Conservation (phyloP, 2,329 filamentous ascomycete genomes). For the Xylaria sp. region DNA sequence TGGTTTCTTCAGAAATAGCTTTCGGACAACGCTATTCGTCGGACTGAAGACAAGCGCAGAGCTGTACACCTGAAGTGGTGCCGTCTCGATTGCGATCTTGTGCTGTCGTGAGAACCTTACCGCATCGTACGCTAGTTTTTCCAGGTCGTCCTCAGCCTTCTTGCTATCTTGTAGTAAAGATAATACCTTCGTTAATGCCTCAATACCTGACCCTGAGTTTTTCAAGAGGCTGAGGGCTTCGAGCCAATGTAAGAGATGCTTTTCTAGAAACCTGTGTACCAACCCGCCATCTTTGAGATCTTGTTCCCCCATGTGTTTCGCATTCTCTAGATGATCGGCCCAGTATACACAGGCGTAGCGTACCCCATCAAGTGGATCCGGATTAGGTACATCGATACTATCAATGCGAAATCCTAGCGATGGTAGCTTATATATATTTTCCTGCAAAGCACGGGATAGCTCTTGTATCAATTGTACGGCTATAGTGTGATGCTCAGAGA, state of each 20-base stretch:
- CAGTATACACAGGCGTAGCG: slow-evolving; percentile 45
- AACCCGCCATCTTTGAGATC: neutral
- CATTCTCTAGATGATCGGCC: slow-evolving; percentile 41
- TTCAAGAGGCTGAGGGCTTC: slow-evolving; percentile 48
- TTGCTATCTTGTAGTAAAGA: slow-evolving; percentile 1
- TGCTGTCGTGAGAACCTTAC: neutral
- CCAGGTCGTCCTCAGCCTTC: slow-evolving; percentile 10
- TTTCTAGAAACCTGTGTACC: slow-evolving; percentile 40
- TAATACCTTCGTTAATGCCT: slow-evolving; percentile 18
- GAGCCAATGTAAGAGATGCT: slow-evolving; percentile 50
- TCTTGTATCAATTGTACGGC: slow-evolving; percentile 43
- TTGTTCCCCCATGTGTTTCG: slow-evolving; percentile 28
- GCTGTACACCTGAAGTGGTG: slow-evolving; percentile 26
- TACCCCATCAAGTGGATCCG: slow-evolving; percentile 37
- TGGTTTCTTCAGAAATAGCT: slow-evolving; percentile 21
- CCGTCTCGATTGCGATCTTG: slow-evolving; percentile 13
- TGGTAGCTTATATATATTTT: slow-evolving; percentile 45
- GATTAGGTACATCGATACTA: slow-evolving; percentile 26
- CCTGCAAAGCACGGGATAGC: slow-evolving; percentile 38
- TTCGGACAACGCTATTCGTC: slow-evolving; percentile 2
- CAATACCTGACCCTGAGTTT: neutral
- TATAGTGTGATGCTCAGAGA: slow-evolving; percentile 40
- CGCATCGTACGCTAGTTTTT: slow-evolving; percentile 9
- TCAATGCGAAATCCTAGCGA: slow-evolving; percentile 34
- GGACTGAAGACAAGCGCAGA: slow-evolving; percentile 30